Evolutionary conservation across 2,329 filamentous ascomycete species (phyloP).

Genomic region (Verticillium longisporum): DNA sequence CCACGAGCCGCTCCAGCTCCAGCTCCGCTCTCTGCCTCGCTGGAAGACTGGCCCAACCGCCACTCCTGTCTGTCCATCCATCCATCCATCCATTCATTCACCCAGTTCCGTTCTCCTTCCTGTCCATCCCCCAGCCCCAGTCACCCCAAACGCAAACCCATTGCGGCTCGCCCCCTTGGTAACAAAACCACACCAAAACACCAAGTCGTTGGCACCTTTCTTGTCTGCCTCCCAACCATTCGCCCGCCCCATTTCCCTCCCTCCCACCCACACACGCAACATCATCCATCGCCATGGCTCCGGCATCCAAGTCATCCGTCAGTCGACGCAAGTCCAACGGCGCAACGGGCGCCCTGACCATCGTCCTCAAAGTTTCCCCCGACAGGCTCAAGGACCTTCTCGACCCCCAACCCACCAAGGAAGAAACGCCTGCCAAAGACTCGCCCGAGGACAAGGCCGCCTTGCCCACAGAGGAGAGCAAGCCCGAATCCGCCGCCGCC

Average conservation of each 20-base stretch:
- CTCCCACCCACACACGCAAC: background rate
- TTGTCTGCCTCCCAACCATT: background rate
- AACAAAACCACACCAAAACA: background rate
- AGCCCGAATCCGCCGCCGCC: slow-evolving; percentile 2
- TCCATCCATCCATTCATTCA: background rate
- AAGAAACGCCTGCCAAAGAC: slow-evolving; percentile 37
- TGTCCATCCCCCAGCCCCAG: background rate
- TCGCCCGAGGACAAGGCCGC: slow-evolving; percentile 16
- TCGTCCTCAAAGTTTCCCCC: slow-evolving; percentile 47
- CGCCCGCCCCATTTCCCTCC: background rate
- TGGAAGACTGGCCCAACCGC: slow-evolving; percentile 12
- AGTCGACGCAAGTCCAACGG: slow-evolving; percentile 11
- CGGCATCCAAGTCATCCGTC: slow-evolving; percentile 7
- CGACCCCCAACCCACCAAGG: slow-evolving; percentile 33
- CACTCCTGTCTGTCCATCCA: slow-evolving; percentile 1
- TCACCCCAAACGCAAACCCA: background rate
- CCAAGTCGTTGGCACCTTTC: background rate
- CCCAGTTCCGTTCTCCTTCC: background rate
- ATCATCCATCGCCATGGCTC: slow-evolving; percentile 9
- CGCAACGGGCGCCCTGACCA: slow-evolving; percentile 18
- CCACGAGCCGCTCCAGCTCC: slow-evolving; percentile 1
- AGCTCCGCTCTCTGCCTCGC: slow-evolving; percentile 1
- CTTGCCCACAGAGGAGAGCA: slow-evolving; percentile 11
- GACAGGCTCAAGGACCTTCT: slow-evolving; percentile 43
- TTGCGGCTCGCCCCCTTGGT: background rate